Percentiles rank a stretch among this genome's conserved stretches.
These are phyloP conservation scores for Hansfordia pulvinata DNA, from an alignment of 2,329 filamentous ascomycete genomes.

Conservation along the genomic window DNA sequence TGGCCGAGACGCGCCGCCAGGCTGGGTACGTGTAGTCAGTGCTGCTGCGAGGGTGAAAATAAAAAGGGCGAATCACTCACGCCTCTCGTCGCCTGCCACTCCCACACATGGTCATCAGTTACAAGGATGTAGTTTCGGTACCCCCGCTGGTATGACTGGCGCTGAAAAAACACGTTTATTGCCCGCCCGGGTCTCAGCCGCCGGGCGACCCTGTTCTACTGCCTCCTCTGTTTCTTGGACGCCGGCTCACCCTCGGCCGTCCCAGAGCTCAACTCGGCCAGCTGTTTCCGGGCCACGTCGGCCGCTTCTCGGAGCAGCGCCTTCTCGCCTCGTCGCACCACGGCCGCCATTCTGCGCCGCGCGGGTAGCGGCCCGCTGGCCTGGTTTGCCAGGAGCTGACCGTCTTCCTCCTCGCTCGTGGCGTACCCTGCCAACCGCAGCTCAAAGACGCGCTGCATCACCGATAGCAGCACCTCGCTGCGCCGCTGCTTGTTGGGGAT, in stretches of 20 bases:
- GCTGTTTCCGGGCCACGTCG: slow-evolving; percentile 16
- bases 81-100: too few species aligned
- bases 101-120: too few species aligned
- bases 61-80: too few species aligned
- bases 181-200: too few species aligned
- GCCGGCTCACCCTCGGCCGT: slow-evolving; percentile 9
- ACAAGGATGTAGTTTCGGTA: too few species aligned
- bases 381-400: slow-evolving; percentile 23
- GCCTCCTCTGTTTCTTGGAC: slow-evolving; percentile 15
- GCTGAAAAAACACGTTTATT: too few species aligned
- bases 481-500: slow-evolving; percentile 35
- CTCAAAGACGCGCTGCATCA: slow-evolving; percentile 24
- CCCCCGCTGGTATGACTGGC: too few species aligned
- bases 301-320: slow-evolving; percentile 44
- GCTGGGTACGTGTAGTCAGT: too few species aligned
- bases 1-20: too few species aligned
- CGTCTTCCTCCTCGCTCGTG: slow-evolving; percentile 26
- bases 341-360: slow-evolving; percentile 44
- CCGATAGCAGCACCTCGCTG: slow-evolving; percentile 28
- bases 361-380: slow-evolving; percentile 13
- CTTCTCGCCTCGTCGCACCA: slow-evolving; percentile 62
- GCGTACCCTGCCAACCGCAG: slow-evolving; percentile 25
- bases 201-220: too few species aligned
- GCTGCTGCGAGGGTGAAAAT: too few species aligned
- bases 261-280: slow-evolving; percentile 7